Evolutionary conservation across 140 eudicot genomes (phyloP), one percentile per base, ranked within the genome.

Genomic region (Flaveria floridana): DNA sequence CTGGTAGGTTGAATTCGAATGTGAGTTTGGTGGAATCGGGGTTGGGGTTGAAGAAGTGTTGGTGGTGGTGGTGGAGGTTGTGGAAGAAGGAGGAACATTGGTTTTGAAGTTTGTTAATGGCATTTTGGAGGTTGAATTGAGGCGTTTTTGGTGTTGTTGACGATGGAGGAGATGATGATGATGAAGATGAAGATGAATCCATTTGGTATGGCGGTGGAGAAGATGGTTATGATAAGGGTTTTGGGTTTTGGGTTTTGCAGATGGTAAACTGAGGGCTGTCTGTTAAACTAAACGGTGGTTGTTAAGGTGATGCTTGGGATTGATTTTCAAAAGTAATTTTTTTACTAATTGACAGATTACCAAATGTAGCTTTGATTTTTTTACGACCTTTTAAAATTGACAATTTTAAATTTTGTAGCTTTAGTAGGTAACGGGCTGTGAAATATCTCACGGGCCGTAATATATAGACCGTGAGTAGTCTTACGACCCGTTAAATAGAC

Each of bases 101-200:
- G 75, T 3, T 65, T 83, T 81, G 86, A 72, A 83, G 21, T 8
- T 74, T 59, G 48, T 70, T 59, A 68, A 87, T 16, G 65, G 83
- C 83, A 52, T 86, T 82, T 11, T 88, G 87, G 26, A 87, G 57
- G 68, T 69, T 82, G 64, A 81, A 72, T n/a, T 82, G 80, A 65
- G 73, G 19, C 6, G 41, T 0, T 58, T 66, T 65, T 57, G 70
- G 75, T 50, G 79, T 66, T 18, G 68, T 47, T 34, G 65, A 18
- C 13, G 77, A 44, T 48, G 73, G 41, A 3, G 78, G 37, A 11
- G 65, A 44, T 44, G 50, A 44, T 42, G 37, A 56, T 8, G 63
- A 19, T 1, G 73, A 50, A 2, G 82, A 23, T 23, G 25, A 53
- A 52, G 83, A 65, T 66, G 79, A 73, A 47, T 58, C 70, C 75